These are phyloP conservation scores for Curvularia lunata DNA, from an alignment of 2,329 filamentous ascomycete genomes.

Conservation along the genomic window DNA sequence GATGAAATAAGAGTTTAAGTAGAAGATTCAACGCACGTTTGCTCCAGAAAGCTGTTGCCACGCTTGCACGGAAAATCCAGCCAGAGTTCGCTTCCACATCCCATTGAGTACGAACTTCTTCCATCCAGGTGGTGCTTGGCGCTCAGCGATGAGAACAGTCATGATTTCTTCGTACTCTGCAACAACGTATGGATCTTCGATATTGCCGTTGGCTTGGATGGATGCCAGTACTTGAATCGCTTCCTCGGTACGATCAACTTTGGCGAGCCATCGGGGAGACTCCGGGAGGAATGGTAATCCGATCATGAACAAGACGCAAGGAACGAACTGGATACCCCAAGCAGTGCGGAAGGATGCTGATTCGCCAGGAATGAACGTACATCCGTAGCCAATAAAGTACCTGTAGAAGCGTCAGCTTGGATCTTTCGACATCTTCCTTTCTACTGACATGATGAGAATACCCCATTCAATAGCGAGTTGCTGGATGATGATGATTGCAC, in stretches of 20 bases:
- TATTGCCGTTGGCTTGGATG: constrained; percentile 63
- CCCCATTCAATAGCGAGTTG: constrained; percentile 77
- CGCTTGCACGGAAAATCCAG: constrained; percentile 75
- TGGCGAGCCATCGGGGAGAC: constrained; percentile 55
- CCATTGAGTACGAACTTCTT: constrained; percentile 73
- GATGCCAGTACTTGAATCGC: constrained; percentile 50
- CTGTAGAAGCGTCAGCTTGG: constrained; percentile 35
- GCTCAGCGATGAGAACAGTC: constrained; percentile 75
- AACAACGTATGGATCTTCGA: constrained; percentile 67
- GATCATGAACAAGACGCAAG: constrained; percentile 51
- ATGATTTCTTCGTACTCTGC: constrained; percentile 75
- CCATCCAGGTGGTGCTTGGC: constrained; percentile 71
- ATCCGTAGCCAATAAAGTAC: constrained; percentile 47
- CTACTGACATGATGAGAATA: constrained; percentile 47
- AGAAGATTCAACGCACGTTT: constrained; percentile 71
- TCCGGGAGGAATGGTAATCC: constrained; percentile 59
- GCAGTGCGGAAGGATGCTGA: constrained; percentile 42
- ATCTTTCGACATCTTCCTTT: neutral
- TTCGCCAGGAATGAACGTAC: constrained; percentile 41
- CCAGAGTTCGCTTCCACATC: constrained; percentile 75
- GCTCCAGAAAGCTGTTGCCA: constrained; percentile 79
- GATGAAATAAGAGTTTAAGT: too few species aligned
- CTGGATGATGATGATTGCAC: constrained; percentile 72
- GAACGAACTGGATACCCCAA: constrained; percentile 49
- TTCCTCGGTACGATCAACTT: constrained; percentile 55